phyloP scores from a whole-genome alignment of 352 stramenopile species.

The Phytophthora quininea region DNA sequence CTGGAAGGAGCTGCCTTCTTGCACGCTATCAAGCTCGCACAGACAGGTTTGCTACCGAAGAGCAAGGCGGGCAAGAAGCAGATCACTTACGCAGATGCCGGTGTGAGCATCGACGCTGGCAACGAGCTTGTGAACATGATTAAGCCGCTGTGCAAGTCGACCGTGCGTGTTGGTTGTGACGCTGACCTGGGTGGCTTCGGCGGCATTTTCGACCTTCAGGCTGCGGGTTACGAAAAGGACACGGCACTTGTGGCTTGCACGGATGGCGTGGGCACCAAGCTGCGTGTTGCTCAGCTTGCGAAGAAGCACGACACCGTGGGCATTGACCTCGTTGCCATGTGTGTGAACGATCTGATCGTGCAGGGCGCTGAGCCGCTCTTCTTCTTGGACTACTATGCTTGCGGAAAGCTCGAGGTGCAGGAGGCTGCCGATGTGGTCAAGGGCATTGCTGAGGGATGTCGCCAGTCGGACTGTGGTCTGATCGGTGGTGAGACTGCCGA shows the following conservation, averaged over 20 bases:
- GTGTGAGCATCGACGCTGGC: conserved; percentile 98
- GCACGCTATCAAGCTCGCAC: conserved; percentile 80
- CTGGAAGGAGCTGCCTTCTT: conserved; percentile 96
- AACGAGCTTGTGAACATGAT: conserved; percentile 97
- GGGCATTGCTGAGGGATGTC: conserved; percentile 97
- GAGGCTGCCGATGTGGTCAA: conserved; percentile 95
- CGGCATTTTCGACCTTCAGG: conserved; percentile 97
- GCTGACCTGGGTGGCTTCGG: conserved; percentile 97
- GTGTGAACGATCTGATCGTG: conserved; percentile 99
- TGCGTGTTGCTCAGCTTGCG: conserved; percentile 88
- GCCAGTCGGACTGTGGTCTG: conserved; percentile 94
- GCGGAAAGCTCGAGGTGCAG: conserved; percentile 95
- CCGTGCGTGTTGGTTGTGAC: conserved; percentile 94
- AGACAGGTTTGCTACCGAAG: conserved; percentile 68
- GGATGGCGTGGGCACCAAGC: conserved; percentile 98
- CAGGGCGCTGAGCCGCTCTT: conserved; percentile 98
- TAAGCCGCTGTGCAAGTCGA: conserved; percentile 98
- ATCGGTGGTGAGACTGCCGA: conserved; percentile 98
- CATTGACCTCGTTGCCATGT: conserved; percentile 99
- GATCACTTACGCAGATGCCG: conserved; percentile 97
- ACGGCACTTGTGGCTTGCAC: conserved; percentile 98
- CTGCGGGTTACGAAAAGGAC: conserved; percentile 96
- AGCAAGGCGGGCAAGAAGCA: conserved; percentile 75
- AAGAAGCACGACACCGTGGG: conserved; percentile 96
- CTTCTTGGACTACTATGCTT: conserved; percentile 99